Evolutionary conservation across 169 alveolate species (phyloP).

Genomic region (Plasmodium vivax): DNA sequence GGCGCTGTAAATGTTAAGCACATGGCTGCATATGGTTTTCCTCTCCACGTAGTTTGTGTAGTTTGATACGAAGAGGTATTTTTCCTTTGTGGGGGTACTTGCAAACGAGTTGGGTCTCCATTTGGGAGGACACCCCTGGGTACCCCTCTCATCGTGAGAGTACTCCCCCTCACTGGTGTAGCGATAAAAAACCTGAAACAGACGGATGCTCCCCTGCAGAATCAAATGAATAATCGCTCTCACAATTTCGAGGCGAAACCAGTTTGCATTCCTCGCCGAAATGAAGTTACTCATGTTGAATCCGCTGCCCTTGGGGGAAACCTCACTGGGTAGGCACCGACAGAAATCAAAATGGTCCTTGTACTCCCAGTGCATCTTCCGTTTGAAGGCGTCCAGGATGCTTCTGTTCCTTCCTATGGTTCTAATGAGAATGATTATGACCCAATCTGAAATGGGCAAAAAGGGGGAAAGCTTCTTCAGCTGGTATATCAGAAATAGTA

Average conservation of each 20-base stretch:
- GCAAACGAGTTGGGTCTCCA: neutral
- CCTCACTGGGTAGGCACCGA: neutral
- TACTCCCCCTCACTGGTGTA: neutral
- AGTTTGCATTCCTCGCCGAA: neutral
- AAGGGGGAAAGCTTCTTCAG: constrained; percentile 49
- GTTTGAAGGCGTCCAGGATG: constrained; percentile 19
- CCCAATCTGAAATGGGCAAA: constrained; percentile 32
- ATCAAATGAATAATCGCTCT: constrained; percentile 19
- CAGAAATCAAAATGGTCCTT: constrained; percentile 55
- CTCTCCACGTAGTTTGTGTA: constrained; percentile 70
- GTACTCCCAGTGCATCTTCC: constrained; percentile 31
- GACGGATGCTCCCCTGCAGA: constrained; percentile 22
- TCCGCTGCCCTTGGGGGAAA: neutral
- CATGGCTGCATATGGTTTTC: constrained; percentile 63
- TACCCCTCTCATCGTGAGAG: neutral
- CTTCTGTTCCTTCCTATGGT: constrained; percentile 30
- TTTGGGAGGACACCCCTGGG: neutral
- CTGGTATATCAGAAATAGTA: constrained; percentile 35
- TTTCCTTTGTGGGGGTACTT: neutral
- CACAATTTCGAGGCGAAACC: constrained; percentile 21
- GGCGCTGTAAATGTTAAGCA: constrained; percentile 34
- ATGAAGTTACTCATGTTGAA: neutral
- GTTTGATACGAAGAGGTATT: constrained; percentile 43
- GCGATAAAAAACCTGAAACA: constrained; percentile 14
- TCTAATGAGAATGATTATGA: constrained; percentile 23